Evolutionary conservation across 805 yeast species (phyloP).

Genomic region (Candida ovalis): DNA sequence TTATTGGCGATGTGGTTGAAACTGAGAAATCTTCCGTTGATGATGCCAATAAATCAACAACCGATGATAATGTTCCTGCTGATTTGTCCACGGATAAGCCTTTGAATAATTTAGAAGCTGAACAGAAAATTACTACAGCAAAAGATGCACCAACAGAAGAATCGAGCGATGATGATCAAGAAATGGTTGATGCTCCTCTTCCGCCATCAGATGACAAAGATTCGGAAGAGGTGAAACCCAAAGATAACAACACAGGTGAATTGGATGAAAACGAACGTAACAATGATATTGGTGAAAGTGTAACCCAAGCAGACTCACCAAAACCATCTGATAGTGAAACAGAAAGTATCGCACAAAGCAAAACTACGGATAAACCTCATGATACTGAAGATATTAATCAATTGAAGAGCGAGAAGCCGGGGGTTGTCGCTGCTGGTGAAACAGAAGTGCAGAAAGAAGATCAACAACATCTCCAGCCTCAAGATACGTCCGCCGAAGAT

Average conservation of each 20-base stretch:
- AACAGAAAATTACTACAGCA: neutral
- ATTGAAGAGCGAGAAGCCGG: too few species aligned
- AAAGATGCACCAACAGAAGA: conserved; percentile 2
- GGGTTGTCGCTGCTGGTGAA: too few species aligned
- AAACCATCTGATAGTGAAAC: too few species aligned
- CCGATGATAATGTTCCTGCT: neutral
- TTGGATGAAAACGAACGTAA: neutral
- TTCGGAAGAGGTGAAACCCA: neutral
- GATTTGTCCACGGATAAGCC: neutral
- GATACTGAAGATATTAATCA: too few species aligned
- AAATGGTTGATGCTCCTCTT: conserved; percentile 15
- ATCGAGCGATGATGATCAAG: conserved; percentile 15
- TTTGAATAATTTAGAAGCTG: neutral
- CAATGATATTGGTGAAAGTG: too few species aligned
- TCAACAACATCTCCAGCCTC: too few species aligned
- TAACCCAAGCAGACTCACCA: too few species aligned
- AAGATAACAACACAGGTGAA: neutral
- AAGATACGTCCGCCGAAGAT: too few species aligned
- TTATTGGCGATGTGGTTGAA: too few species aligned
- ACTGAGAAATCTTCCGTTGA: neutral
- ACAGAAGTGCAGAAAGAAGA: too few species aligned
- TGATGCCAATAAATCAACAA: neutral
- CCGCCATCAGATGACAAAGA: conserved; percentile 14
- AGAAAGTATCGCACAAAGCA: too few species aligned
- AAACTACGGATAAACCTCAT: neutral